A percentile compares a stretch with the other conserved stretches of the same genome.
Conservation (phyloP, 2,329 filamentous ascomycete species). For the Chaetomium olivaceum region DNA sequence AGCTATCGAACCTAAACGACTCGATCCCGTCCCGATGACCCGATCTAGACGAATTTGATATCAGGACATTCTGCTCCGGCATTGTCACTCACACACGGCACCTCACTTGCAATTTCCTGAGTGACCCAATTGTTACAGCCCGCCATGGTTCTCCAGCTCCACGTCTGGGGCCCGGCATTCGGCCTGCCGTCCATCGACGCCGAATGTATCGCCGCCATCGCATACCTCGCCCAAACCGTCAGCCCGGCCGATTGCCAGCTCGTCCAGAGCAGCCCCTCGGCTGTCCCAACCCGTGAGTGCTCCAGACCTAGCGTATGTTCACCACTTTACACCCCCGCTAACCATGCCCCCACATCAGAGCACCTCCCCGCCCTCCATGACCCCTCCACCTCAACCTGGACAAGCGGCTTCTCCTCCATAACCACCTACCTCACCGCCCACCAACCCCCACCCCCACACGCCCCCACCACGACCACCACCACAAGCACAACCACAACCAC, state of each 20-base stretch:
- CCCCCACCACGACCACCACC: slow-evolving; percentile 42
- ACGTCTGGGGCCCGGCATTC: slow-evolving; percentile 90
- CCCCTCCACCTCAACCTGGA: slow-evolving; percentile 51
- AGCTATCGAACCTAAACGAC: background rate
- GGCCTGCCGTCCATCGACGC: slow-evolving; percentile 86
- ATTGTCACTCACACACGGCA: background rate
- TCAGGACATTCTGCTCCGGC: background rate
- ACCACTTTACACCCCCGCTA: slow-evolving; percentile 17
- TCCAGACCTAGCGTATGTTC: slow-evolving; percentile 32
- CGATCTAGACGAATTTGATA: background rate
- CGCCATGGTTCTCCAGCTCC: slow-evolving; percentile 58
- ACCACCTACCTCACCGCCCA: slow-evolving; percentile 52
- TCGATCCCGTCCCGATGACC: background rate
- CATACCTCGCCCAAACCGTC: slow-evolving; percentile 68
- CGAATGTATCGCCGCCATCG: slow-evolving; percentile 81
- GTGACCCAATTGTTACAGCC: background rate
- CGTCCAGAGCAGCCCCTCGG: slow-evolving; percentile 68
- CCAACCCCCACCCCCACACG: slow-evolving; percentile 21
- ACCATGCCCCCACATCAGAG: slow-evolving; percentile 41
- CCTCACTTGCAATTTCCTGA: background rate
- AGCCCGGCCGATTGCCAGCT: slow-evolving; percentile 64
- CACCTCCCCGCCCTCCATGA: slow-evolving; percentile 57
- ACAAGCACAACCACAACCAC: slow-evolving; percentile 42
- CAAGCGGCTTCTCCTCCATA: slow-evolving; percentile 63
- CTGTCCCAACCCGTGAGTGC: slow-evolving; percentile 65